phyloP scores from a whole-genome alignment of 306 rosid species.

The Vigna trinervia region DNA sequence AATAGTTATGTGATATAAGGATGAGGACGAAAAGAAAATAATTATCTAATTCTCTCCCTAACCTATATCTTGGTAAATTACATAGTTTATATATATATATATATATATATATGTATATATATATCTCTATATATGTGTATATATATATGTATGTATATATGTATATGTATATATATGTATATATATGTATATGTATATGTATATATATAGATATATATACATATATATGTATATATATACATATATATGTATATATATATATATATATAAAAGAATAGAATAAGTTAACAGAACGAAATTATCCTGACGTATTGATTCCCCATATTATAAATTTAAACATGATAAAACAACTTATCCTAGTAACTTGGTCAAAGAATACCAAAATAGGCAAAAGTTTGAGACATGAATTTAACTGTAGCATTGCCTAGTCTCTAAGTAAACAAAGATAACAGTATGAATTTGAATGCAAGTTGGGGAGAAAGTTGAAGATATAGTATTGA shows the following conservation, averaged over 20 bases:
- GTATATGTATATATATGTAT: no score
- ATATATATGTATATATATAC: no score
- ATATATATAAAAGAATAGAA: background rate
- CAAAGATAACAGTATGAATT: background rate
- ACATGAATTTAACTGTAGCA: background rate
- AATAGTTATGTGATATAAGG: background rate
- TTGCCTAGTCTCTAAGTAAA: background rate
- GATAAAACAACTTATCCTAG: no score
- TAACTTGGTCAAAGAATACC: background rate
- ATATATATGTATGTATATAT: no score
- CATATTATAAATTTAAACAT: background rate
- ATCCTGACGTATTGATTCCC: background rate
- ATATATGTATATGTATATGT: no score
- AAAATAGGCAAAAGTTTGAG: background rate
- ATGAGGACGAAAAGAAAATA: background rate
- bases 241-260: no score
- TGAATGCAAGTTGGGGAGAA: constrained; percentile 6
- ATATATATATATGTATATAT: no score
- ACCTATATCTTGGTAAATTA: background rate
- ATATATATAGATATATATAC: no score
- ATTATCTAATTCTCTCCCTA: background rate
- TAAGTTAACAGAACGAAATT: background rate
- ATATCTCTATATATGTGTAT: no score
- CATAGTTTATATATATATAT: background rate
- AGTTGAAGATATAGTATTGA: background rate